Base-by-base conservation (phyloP, 2,329 filamentous ascomycete genomes). In the Sphaceloma murrayae region DNA sequence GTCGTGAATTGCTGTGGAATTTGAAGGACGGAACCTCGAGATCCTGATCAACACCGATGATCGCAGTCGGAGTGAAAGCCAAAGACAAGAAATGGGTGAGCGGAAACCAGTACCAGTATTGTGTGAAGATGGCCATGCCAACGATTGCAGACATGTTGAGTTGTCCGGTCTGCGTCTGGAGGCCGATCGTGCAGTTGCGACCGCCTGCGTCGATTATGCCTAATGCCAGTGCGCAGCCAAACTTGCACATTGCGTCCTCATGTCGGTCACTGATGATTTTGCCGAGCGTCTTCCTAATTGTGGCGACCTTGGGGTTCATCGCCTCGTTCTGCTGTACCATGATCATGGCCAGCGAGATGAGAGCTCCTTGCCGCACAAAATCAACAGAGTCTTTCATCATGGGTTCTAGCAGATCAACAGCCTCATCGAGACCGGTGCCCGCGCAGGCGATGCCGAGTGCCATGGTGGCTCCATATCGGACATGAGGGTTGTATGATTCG, bases 21-120 rank as follows among this genome's bases (percentile, higher is more conserved):
- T 93, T 93, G 76, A 95, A 88, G 59, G 80, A 81, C 14, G 93
- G 87, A 45, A 94, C 86, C 56, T 95, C 86, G 10, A 98, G 74
- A 58, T 95, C 85, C 58, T 93, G 82, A 60, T 98, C 88, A 18
- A 98, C 78, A 48, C 85, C 89, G 55, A 96, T 95, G 58, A 98
- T 84, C 1, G 91, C 84, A 1, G 93, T 98, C 1, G 91, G 91
- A n/a, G 85, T 87, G 67, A 98, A 96, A 57, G 86, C 88, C 49
- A 98, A 73, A 1, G 89, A 93, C 47, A 98, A 65, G 77, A 98
- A 98, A 66, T 98, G 91, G 21, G 91, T 94, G 57, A 96, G 82
- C 48, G 91, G 91, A 77, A 98, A 98, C 91, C 91, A 98, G 70
- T 98, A 98, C 91, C 91, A 98, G 70, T 98, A 98, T 63, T 98